These are phyloP conservation scores for Pseudocercospora cruenta DNA, from an alignment of 2,329 filamentous ascomycete genomes.

Conservation along the genomic window DNA sequence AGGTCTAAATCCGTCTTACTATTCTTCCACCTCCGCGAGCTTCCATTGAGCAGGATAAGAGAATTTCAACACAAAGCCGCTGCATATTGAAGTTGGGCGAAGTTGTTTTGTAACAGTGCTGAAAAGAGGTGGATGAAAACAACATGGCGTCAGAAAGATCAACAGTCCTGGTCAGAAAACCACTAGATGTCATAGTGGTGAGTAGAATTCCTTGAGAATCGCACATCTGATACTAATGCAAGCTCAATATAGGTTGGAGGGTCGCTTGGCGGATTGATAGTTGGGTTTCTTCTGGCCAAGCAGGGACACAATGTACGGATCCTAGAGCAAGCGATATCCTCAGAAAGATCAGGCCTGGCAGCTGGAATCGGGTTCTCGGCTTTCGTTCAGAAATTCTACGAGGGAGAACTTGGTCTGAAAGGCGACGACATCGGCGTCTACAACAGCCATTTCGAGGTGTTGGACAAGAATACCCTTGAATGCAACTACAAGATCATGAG, in stretches of 20 bases:
- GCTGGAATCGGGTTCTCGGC: constrained; percentile 27
- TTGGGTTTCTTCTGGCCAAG: constrained; percentile 46
- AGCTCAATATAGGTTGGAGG: constrained; percentile 42
- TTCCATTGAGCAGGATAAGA: neutral
- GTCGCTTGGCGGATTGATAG: constrained; percentile 47
- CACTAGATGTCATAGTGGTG: neutral
- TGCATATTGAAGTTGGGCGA: too few species aligned
- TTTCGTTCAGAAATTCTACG: constrained; percentile 25
- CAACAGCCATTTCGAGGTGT: constrained; percentile 17
- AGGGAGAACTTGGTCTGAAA: constrained; percentile 26
- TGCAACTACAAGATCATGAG: constrained; percentile 13
- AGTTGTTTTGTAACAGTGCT: neutral
- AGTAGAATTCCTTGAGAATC: neutral
- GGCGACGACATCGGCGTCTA: constrained; percentile 15
- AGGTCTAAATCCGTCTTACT: neutral
- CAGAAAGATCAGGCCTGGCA: constrained; percentile 27
- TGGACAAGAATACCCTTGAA: constrained; percentile 20
- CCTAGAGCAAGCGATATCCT: constrained; percentile 26
- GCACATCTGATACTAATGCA: too few species aligned
- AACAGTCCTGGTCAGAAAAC: neutral
- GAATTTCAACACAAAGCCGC: too few species aligned
- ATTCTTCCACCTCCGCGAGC: neutral
- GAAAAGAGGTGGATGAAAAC: neutral
- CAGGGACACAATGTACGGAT: constrained; percentile 50
- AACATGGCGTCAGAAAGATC: neutral